These are phyloP conservation scores for Candida krabiensis DNA, from an alignment of 805 yeast species.

Conservation along the genomic window DNA sequence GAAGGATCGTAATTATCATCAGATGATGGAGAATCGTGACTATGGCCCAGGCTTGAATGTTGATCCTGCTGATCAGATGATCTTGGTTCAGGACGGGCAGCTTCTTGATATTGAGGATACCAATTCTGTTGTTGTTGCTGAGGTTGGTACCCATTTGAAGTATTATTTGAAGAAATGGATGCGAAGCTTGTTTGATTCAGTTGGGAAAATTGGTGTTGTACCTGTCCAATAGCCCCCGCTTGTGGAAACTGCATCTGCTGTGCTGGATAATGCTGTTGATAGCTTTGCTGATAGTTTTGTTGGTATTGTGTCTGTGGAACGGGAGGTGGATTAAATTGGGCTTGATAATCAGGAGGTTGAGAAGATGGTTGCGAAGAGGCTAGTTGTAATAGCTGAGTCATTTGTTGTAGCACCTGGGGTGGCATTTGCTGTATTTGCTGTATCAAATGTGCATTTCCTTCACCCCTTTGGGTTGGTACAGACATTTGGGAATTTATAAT, in stretches of 20 bases:
- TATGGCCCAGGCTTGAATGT: neutral
- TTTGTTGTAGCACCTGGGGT: slow-evolving; percentile 21
- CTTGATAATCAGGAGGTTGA: no score
- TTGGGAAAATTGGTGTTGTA: no score
- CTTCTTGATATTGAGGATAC: no score
- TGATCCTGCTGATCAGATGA: slow-evolving; percentile 1
- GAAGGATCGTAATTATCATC: slow-evolving; percentile 28
- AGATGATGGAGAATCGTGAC: neutral
- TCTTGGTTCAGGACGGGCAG: no score
- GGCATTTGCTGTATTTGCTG: slow-evolving; percentile 12
- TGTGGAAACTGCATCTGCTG: no score
- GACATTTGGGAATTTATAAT: no score
- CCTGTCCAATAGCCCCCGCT: no score
- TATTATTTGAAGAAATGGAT: no score
- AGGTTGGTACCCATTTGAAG: no score
- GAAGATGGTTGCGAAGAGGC: slow-evolving; percentile 19
- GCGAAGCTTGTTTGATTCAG: no score
- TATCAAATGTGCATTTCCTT: slow-evolving; percentile 1
- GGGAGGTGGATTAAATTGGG: slow-evolving; percentile 4
- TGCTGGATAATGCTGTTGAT: slow-evolving; percentile 11
- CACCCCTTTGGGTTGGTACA: neutral
- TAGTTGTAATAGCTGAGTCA: slow-evolving; percentile 25
- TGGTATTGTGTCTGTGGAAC: slow-evolving; percentile 5
- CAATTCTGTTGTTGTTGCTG: slow-evolving; percentile 14
- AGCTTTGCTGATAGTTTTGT: slow-evolving; percentile 4